Evolutionary conservation across 1,284 basidiomycete species (phyloP).

Genomic region (Ceraceosorus guamensis): DNA sequence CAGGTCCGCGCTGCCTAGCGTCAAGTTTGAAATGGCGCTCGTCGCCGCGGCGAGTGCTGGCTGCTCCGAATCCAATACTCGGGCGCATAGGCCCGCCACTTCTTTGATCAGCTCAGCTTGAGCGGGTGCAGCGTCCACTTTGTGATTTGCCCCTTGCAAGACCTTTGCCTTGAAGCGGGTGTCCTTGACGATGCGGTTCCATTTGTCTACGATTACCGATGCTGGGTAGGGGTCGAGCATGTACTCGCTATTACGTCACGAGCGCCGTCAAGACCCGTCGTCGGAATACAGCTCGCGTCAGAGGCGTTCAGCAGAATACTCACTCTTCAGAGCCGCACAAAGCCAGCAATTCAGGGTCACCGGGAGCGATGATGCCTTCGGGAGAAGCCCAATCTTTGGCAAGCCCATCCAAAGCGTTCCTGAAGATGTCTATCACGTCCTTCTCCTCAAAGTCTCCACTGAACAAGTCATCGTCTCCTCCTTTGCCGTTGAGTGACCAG

Average conservation of each 20-base stretch:
- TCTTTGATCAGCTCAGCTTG: constrained; percentile 18
- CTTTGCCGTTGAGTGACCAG: constrained; percentile 25
- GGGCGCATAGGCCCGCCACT: constrained; percentile 14
- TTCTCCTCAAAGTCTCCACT: constrained; percentile 23
- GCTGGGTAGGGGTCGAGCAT: not conserved
- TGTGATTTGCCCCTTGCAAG: constrained; percentile 30
- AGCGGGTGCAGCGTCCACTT: constrained; percentile 21
- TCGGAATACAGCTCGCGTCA: constrained; percentile 1
- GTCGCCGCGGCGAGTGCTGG: not conserved
- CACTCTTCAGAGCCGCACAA: constrained; percentile 35
- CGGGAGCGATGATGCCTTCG: constrained; percentile 3
- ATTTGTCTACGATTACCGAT: constrained; percentile 13
- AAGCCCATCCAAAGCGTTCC: constrained; percentile 6
- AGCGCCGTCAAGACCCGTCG: not conserved
- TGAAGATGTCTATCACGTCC: constrained; percentile 12
- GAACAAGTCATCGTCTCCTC: constrained; percentile 44
- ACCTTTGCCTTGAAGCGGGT: constrained; percentile 17
- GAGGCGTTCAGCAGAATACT: constrained; percentile 7
- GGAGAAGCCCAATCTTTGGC: not conserved
- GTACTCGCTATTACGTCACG: constrained; percentile 20
- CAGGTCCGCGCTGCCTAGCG: not conserved
- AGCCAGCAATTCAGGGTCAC: constrained; percentile 20
- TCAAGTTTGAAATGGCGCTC: not conserved
- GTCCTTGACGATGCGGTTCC: constrained; percentile 15
- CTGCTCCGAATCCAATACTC: not conserved